A percentile compares a stretch with the other conserved stretches of the same genome.
phyloP scores from a whole-genome alignment of 1,139 yeast species.

The Suhomyces chickasaworum region DNA sequence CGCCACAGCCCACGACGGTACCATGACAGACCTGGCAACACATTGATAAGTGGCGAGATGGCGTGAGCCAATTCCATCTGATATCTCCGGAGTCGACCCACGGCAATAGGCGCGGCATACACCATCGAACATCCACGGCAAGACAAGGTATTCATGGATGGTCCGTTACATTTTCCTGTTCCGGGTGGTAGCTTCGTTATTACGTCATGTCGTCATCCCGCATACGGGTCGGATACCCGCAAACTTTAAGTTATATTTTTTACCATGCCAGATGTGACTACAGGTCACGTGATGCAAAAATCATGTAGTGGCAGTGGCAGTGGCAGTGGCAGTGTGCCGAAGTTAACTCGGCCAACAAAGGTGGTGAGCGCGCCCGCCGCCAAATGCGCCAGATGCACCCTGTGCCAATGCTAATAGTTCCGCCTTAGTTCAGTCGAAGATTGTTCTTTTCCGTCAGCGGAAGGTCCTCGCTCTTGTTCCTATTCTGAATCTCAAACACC shows the following conservation, averaged over 20 bases:
- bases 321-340: neutral
- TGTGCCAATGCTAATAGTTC: neutral
- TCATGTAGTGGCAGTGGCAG: neutral
- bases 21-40: neutral
- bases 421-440: neutral
- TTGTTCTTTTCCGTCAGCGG: neutral
- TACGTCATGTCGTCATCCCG: neutral
- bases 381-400: neutral
- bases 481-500: neutral
- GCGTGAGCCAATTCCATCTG: constrained; percentile 1
- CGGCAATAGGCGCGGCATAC: neutral
- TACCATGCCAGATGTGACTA: neutral
- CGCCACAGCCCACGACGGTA: neutral
- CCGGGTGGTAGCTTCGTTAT: neutral
- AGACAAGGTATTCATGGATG: neutral
- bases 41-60: neutral
- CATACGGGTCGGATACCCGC: neutral
- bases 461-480: neutral
- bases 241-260: neutral
- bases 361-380: too few species aligned
- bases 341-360: neutral
- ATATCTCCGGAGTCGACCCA: neutral
- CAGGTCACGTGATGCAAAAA: neutral
- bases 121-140: too few species aligned
- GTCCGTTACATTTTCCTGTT: neutral